Percentiles rank a stretch among this genome's conserved stretches.
Conservation (phyloP, 768 basidiomycete genomes). For the Dentipellis sp. region DNA sequence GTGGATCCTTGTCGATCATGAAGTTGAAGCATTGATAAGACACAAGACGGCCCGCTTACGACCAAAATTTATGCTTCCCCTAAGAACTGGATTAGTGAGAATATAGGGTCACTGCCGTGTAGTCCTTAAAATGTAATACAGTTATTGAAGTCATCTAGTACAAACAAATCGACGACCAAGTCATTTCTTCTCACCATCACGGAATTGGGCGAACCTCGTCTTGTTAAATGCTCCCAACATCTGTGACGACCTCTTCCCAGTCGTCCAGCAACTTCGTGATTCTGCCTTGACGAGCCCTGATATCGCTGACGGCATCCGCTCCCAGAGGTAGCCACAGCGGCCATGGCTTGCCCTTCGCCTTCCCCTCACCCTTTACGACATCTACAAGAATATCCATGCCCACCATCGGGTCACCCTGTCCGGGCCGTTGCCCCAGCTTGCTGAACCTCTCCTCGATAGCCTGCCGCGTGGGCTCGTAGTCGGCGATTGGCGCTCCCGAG, state of each 20-base stretch:
- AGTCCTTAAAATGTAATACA: too few relatives aligned
- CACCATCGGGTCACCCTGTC: slow-evolving; percentile 8
- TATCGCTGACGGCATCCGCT: slow-evolving; percentile 9
- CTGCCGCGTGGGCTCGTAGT: background rate
- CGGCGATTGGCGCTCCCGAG: background rate
- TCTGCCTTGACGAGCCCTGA: slow-evolving; percentile 2
- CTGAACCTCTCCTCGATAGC: background rate
- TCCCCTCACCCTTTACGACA: slow-evolving; percentile 13
- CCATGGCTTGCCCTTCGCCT: slow-evolving; percentile 5
- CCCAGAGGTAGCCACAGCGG: slow-evolving; percentile 11
- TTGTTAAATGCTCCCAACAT: slow-evolving; percentile 9
- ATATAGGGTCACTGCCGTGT: too few relatives aligned
- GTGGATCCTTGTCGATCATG: too few relatives aligned
- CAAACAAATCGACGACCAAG: too few relatives aligned
- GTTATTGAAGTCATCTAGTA: too few relatives aligned
- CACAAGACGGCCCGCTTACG: too few relatives aligned
- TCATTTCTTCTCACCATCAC: too few relatives aligned
- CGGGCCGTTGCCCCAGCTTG: background rate
- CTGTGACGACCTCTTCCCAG: slow-evolving; percentile 5
- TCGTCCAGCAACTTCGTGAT: slow-evolving; percentile 6
- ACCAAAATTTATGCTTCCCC: too few relatives aligned
- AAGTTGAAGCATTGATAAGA: too few relatives aligned
- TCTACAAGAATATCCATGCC: slow-evolving; percentile 10
- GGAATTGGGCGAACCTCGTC: slow-evolving; percentile 1
- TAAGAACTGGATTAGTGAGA: too few relatives aligned